A percentile compares a stretch with the other conserved stretches of the same genome.
These are phyloP conservation scores for Suillus hirtellus DNA, from an alignment of 768 basidiomycete species.

Conservation along the genomic window DNA sequence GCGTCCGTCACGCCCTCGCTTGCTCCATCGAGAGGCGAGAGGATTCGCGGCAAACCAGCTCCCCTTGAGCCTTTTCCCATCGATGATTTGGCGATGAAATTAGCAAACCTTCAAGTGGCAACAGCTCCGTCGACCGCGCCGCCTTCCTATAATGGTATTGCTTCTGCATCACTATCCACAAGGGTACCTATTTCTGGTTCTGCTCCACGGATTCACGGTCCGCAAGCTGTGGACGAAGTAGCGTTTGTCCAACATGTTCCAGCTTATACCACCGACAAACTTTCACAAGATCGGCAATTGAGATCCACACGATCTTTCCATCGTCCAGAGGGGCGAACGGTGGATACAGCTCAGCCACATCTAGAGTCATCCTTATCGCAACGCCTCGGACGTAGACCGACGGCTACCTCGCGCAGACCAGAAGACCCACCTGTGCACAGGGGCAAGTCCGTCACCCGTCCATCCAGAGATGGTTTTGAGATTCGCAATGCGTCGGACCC, in stretches of 20 bases:
- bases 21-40: conserved; percentile 33
- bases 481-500: conserved; percentile 21
- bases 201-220: conserved; percentile 26
- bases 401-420: conserved; percentile 27
- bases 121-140: conserved; percentile 17
- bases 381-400: conserved; percentile 39
- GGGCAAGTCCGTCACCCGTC: conserved; percentile 11
- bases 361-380: conserved; percentile 29
- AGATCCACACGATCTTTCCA: conserved; percentile 65
- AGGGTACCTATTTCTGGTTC: conserved; percentile 15
- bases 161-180: conserved; percentile 14
- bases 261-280: conserved; percentile 21
- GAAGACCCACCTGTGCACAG: conserved; percentile 9
- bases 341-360: conserved; percentile 38
- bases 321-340: conserved; percentile 39
- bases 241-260: conserved; percentile 22
- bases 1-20: conserved; percentile 27
- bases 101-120: conserved; percentile 50
- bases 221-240: conserved; percentile 17
- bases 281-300: conserved; percentile 33
- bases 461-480: conserved; percentile 10
- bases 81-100: conserved; percentile 60
- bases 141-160: conserved; percentile 15
- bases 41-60: conserved; percentile 46
- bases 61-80: conserved; percentile 43